Conservation (phyloP, 805 yeast genomes). For the Barnettozyma californica region DNA sequence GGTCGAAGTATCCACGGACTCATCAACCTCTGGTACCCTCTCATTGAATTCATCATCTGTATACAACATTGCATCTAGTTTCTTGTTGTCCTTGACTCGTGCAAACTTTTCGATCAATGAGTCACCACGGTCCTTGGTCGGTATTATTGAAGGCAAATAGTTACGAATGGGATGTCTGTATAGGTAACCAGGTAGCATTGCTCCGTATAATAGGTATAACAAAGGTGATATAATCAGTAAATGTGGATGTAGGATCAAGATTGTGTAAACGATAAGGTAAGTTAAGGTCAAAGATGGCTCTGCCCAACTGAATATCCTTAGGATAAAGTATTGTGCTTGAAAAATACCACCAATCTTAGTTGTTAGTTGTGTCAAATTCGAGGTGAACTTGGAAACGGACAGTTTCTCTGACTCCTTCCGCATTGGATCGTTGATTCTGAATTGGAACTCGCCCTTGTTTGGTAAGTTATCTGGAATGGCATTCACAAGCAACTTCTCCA, state of each 20-base stretch:
- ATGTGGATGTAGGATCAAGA: slow-evolving; percentile 68
- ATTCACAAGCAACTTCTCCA: slow-evolving; percentile 48
- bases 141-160: slow-evolving; percentile 34
- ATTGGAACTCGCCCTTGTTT: slow-evolving; percentile 39
- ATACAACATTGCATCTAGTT: slow-evolving; percentile 10
- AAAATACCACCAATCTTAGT: slow-evolving; percentile 51
- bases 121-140: slow-evolving; percentile 42
- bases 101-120: slow-evolving; percentile 41
- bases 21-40: slow-evolving; percentile 23
- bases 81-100: slow-evolving; percentile 25
- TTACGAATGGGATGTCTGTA: slow-evolving; percentile 58
- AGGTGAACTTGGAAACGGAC: slow-evolving; percentile 50
- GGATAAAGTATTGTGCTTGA: slow-evolving; percentile 53
- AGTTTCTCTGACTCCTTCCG: slow-evolving; percentile 43
- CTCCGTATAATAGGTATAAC: slow-evolving; percentile 45
- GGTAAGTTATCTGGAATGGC: slow-evolving; percentile 45
- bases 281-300: slow-evolving; percentile 65
- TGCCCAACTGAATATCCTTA: slow-evolving; percentile 68
- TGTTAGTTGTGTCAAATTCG: slow-evolving; percentile 55
- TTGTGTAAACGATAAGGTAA: slow-evolving; percentile 52
- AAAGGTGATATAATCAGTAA: slow-evolving; percentile 61
- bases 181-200: slow-evolving; percentile 67
- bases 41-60: slow-evolving; percentile 14
- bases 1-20: slow-evolving; percentile 14
- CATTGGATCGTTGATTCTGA: slow-evolving; percentile 39